These are phyloP conservation scores for Suaeda aralocaspica DNA, from an alignment of 148 eudicot genomes.

Conservation along the genomic window DNA sequence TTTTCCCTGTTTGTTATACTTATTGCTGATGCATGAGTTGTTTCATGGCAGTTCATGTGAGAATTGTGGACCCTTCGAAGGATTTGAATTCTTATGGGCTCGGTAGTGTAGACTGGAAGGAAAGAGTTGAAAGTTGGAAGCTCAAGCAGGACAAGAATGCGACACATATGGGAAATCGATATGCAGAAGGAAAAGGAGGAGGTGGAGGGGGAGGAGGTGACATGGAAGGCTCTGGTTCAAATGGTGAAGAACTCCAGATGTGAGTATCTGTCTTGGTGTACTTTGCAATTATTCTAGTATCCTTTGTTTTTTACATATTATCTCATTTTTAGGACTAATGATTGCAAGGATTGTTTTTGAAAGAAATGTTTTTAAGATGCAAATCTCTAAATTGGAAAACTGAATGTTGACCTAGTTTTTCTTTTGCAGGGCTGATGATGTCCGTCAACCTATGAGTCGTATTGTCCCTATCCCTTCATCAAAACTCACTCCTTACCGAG, in stretches of 20 bases:
- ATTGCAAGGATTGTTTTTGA: neutral
- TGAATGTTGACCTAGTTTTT: slow-evolving; percentile 3
- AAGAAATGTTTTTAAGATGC: neutral
- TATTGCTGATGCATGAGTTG: slow-evolving; percentile 17
- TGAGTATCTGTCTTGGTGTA: slow-evolving; percentile 37
- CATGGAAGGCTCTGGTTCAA: slow-evolving; percentile 92
- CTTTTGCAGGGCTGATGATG: slow-evolving; percentile 82
- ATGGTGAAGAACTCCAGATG: slow-evolving; percentile 97
- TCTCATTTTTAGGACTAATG: neutral
- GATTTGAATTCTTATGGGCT: slow-evolving; percentile 93
- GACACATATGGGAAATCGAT: slow-evolving; percentile 53
- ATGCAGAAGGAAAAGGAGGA: slow-evolving; percentile 82
- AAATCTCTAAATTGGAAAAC: neutral
- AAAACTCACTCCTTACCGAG: slow-evolving; percentile 89
- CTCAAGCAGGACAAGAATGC: slow-evolving; percentile 87
- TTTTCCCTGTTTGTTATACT: slow-evolving; percentile 1
- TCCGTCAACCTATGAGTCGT: slow-evolving; percentile 94
- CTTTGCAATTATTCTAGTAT: neutral
- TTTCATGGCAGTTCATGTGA: slow-evolving; percentile 68
- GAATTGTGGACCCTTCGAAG: slow-evolving; percentile 96
- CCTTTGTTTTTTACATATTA: neutral
- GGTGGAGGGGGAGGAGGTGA: slow-evolving; percentile 92
- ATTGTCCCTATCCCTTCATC: slow-evolving; percentile 73
- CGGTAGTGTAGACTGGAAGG: slow-evolving; percentile 97
- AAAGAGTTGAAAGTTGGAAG: slow-evolving; percentile 98